phyloP scores from a whole-genome alignment of 441 rosid genomes.

The Gossypium schwendimanii region DNA sequence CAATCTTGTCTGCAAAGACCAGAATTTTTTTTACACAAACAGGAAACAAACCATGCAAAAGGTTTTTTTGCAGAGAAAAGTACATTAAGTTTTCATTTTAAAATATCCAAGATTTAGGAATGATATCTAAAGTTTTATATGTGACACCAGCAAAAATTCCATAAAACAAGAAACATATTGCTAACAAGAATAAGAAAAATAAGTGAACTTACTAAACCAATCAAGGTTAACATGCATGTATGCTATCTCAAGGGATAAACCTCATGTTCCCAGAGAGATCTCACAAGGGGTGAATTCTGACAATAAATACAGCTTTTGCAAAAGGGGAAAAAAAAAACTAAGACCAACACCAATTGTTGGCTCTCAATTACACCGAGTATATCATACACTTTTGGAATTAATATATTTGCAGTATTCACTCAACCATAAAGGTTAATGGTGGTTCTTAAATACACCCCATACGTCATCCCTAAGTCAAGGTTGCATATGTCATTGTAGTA shows the following conservation, averaged over 20 bases:
- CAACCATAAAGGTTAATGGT: constrained; percentile 3
- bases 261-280: neutral
- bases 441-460: neutral
- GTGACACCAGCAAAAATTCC: neutral
- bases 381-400: neutral
- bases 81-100: neutral
- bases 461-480: constrained; percentile 2
- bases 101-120: neutral
- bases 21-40: neutral
- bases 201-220: neutral
- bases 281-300: neutral
- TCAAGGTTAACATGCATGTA: neutral
- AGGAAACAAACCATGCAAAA: neutral
- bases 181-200: neutral
- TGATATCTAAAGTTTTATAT: neutral
- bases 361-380: neutral
- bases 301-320: neutral
- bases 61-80: neutral
- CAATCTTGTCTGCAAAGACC: constrained; percentile 21
- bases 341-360: neutral
- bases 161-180: neutral
- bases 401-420: neutral
- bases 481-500: neutral
- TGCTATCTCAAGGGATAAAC: neutral
- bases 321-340: neutral